Evolutionary conservation across 2,329 filamentous ascomycete genomes (phyloP).

Genomic region (Pseudopyrenochaeta lycopersici): DNA sequence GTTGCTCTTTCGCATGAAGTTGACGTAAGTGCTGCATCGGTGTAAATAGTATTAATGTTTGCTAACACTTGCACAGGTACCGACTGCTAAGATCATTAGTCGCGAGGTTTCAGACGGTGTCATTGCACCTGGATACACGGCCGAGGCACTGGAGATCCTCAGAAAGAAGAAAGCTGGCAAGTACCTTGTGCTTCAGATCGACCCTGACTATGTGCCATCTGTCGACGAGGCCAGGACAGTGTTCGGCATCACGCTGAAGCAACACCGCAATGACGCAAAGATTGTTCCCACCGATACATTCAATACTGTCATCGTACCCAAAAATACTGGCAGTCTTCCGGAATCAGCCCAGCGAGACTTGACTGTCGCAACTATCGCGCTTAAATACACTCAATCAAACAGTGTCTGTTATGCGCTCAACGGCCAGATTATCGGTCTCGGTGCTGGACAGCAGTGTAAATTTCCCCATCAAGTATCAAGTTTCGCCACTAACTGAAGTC

Average conservation of each 20-base stretch:
- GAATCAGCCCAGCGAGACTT: constrained; percentile 87
- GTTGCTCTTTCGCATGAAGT: constrained; percentile 92
- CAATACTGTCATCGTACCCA: constrained; percentile 84
- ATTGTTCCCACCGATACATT: constrained; percentile 86
- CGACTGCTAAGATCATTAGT: constrained; percentile 96
- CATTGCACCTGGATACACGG: constrained; percentile 86
- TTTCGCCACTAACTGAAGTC: neutral
- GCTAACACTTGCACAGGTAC: constrained; percentile 53
- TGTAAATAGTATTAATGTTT: neutral
- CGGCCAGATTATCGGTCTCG: constrained; percentile 92
- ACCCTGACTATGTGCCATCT: constrained; percentile 82
- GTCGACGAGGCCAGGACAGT: constrained; percentile 82
- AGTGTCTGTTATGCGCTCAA: constrained; percentile 97
- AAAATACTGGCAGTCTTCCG: constrained; percentile 75
- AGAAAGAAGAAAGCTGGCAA: constrained; percentile 98
- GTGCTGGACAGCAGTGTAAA: constrained; percentile 87
- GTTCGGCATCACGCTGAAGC: constrained; percentile 86
- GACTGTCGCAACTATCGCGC: constrained; percentile 92
- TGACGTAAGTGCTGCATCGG: constrained; percentile 61
- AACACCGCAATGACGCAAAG: constrained; percentile 90
- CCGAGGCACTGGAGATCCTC: constrained; percentile 87
- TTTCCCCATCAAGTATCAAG: neutral
- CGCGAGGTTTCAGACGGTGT: constrained; percentile 98
- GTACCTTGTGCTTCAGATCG: constrained; percentile 95
- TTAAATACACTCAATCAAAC: constrained; percentile 98